Base-by-base conservation (phyloP, 495 filamentous ascomycete species). In the Aspergillus leporis region DNA sequence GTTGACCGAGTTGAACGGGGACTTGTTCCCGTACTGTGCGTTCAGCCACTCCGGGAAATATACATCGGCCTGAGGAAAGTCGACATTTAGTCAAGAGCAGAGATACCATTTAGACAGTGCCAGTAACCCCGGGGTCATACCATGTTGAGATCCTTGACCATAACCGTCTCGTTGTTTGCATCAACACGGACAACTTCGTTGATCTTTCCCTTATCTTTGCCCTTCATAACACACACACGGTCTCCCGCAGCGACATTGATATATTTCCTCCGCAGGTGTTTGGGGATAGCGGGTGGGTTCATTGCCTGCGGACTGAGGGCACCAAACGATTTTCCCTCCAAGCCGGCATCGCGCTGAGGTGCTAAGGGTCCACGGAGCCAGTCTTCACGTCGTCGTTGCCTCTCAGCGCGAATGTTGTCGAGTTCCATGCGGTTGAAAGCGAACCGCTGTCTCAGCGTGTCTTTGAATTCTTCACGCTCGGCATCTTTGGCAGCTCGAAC, bases 151-250 rank as follows among this genome's bases (percentile, higher is more conserved):
- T 85, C 84, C 61, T 84, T 78, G 25, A 97, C 74, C 3, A 68
- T 69, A 31, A 93, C 76, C 46, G 78, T 80, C 63, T 87, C 85
- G 40, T 64, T 79, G 2, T 81, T 73, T 19, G 66, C 67, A 58
- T 88, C 75, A 36, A 96, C 78, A n/a, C 70, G 62, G 48, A 55
- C 66, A 30, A 97, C 83, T 31, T 74, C 74, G 28, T 87, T 87
- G 75, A 98, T 96, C 73, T 87, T 88, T 57, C 91, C 91, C 76
- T 86, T 88, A 61, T 93, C 89, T 57, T 77, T 77, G 21, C 93
- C 92, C 51, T 87, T 85, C 47, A 88, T 74, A 32, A 96, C 69
- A 36, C 91, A 90, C 31, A 96, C 90, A 54, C 93, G 81, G 66
- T 97, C 93, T 9, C 84, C 86, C 8, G 72, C 66, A 16, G 77